Percentiles rank a stretch among this genome's conserved stretches.
phyloP scores from a whole-genome alignment of 331 rosid species.

The Quercus lobata region DNA sequence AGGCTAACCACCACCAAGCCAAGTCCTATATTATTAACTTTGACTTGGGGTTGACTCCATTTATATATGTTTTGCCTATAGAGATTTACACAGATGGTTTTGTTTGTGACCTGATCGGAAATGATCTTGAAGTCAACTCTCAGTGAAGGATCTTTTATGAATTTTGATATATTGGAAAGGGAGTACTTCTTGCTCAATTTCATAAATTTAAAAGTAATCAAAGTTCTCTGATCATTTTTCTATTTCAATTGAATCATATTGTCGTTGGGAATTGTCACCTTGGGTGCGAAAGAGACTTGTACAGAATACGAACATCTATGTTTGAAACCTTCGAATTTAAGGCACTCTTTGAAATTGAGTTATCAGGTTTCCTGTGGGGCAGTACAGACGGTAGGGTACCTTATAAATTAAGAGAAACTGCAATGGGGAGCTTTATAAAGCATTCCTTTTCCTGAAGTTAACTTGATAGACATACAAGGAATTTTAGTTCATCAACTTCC shows the following conservation, averaged over 20 bases:
- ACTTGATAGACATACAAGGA: no score
- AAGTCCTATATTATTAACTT: background rate
- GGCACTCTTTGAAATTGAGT: background rate
- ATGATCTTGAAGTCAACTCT: no score
- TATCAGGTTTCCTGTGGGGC: background rate
- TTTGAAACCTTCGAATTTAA: background rate
- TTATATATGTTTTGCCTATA: background rate
- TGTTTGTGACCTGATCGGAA: no score
- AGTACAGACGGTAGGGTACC: background rate
- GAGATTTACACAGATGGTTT: no score
- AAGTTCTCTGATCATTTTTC: background rate
- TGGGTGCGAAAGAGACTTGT: background rate
- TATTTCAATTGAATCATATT: background rate
- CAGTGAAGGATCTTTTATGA: no score
- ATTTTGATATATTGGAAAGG: background rate
- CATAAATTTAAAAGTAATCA: background rate
- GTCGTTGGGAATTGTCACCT: background rate
- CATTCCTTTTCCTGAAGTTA: no score
- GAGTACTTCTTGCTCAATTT: background rate
- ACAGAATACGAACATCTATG: background rate
- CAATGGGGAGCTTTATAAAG: background rate
- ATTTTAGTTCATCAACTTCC: no score
- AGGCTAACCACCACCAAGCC: background rate
- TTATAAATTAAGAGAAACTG: background rate
- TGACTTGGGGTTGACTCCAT: background rate